phyloP scores from a whole-genome alignment of 495 filamentous ascomycete genomes.

The Penicillium crystallinum region DNA sequence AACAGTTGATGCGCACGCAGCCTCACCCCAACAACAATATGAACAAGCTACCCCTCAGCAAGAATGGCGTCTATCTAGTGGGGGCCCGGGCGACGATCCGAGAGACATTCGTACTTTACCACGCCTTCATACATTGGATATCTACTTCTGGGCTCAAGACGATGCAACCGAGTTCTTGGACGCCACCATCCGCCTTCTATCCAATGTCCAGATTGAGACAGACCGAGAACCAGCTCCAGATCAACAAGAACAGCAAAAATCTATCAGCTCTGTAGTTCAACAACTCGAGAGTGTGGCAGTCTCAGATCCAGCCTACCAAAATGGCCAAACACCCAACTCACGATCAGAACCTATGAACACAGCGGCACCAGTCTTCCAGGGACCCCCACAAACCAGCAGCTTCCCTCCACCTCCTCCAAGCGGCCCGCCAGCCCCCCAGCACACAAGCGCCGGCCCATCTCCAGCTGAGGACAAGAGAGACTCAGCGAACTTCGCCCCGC shows the following conservation, averaged over 20 bases:
- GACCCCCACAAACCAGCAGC: slow-evolving; percentile 10
- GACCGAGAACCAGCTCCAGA: slow-evolving; percentile 43
- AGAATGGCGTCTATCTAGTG: slow-evolving; percentile 76
- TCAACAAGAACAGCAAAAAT: slow-evolving; percentile 45
- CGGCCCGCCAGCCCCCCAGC: slow-evolving; percentile 28
- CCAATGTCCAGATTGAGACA: slow-evolving; percentile 51
- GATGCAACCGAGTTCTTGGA: slow-evolving; percentile 73
- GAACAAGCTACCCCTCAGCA: slow-evolving; percentile 38
- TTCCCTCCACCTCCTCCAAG: slow-evolving; percentile 43
- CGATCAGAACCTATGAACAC: slow-evolving; percentile 27
- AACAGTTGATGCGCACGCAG: slow-evolving; percentile 56
- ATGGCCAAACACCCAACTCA: slow-evolving; percentile 49
- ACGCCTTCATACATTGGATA: slow-evolving; percentile 75
- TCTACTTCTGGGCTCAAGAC: slow-evolving; percentile 82
- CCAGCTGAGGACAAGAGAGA: slow-evolving; percentile 35
- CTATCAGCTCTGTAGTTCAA: slow-evolving; percentile 75
- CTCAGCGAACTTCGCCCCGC: slow-evolving; percentile 55
- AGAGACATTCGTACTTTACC: slow-evolving; percentile 70
- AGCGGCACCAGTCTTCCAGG: slow-evolving; percentile 33
- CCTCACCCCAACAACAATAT: slow-evolving; percentile 16
- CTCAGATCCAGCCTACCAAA: slow-evolving; percentile 54
- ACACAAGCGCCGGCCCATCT: slow-evolving; percentile 16
- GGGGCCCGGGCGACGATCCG: slow-evolving; percentile 61
- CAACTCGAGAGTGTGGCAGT: slow-evolving; percentile 79
- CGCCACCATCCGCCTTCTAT: slow-evolving; percentile 54